These are phyloP conservation scores for Fusarium sp. DNA, from an alignment of 2,329 filamentous ascomycete genomes.

Conservation along the genomic window DNA sequence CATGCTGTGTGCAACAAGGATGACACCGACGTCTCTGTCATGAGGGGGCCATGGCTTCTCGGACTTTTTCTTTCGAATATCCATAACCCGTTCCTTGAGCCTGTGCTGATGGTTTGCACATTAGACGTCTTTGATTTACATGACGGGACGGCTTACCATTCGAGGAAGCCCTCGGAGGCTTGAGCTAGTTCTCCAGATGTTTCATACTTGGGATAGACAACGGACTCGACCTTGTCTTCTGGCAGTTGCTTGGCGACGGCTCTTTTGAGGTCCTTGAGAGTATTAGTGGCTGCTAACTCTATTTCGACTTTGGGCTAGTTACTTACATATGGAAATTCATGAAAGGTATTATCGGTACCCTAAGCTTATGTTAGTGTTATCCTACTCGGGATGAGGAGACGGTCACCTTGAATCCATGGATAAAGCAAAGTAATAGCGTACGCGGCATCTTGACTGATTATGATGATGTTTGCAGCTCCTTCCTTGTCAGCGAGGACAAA, in stretches of 20 bases:
- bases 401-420: conserved; percentile 75
- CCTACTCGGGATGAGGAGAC: rapidly evolving
- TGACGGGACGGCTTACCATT: conserved; percentile 53
- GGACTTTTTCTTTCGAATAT: conserved; percentile 76
- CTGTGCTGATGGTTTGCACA: conserved; percentile 53
- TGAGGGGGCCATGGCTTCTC: conserved; percentile 80
- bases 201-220: conserved; percentile 79
- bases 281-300: neutral
- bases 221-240: conserved; percentile 68
- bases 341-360: conserved; percentile 77
- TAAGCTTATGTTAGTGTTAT: conserved; percentile 44
- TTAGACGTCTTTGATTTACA: neutral
- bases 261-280: conserved; percentile 64
- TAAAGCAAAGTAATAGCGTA: conserved; percentile 77
- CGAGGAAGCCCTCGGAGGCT: conserved; percentile 59
- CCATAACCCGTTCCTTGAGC: conserved; percentile 85
- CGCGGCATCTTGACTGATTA: conserved; percentile 53
- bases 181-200: conserved; percentile 74
- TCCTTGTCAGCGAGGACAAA: neutral
- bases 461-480: neutral
- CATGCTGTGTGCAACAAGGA: conserved; percentile 87
- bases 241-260: conserved; percentile 69
- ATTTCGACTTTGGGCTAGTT: no score
- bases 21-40: conserved; percentile 82
- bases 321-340: conserved; percentile 68